Evolutionary conservation across 805 yeast species (phyloP).

Genomic region (Clavispora asparagi): DNA sequence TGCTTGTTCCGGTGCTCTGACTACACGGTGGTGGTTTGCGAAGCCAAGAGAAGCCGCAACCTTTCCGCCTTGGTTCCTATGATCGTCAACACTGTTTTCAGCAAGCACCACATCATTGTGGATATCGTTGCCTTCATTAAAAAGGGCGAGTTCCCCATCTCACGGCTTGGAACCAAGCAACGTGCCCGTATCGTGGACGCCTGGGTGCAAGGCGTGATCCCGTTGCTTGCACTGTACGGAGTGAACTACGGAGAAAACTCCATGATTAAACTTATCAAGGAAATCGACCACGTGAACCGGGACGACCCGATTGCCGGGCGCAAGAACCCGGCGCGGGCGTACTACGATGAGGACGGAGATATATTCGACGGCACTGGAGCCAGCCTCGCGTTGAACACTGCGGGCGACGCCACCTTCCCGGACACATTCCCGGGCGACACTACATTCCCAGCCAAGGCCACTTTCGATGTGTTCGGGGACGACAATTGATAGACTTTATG

Average conservation of each 20-base stretch:
- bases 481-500: conserved; percentile 1
- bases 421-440: conserved; percentile 4
- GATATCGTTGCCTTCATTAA: conserved; percentile 81
- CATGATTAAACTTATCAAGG: conserved; percentile 53
- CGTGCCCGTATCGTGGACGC: conserved; percentile 62
- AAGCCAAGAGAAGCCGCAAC: conserved; percentile 45
- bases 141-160: conserved; percentile 57
- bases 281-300: conserved; percentile 41
- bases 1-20: conserved; percentile 82
- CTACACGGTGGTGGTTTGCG: conserved; percentile 69
- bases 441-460: conserved; percentile 5
- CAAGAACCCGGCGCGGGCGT: conserved; percentile 38
- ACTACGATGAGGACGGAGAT: conserved; percentile 30
- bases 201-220: conserved; percentile 43
- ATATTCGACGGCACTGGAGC: conserved; percentile 28
- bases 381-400: conserved; percentile 26
- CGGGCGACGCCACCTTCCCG: conserved; percentile 4
- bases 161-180: conserved; percentile 72
- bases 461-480: conserved; percentile 10
- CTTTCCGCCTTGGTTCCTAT: conserved; percentile 78
- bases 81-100: conserved; percentile 70
- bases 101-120: conserved; percentile 73
- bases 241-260: conserved; percentile 66
- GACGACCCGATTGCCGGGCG: conserved; percentile 37
- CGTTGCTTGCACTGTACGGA: conserved; percentile 37